These are phyloP conservation scores for Antitrichia curtipendula DNA, from an alignment of 225 moss, liverwort and hornwort genomes.

Conservation along the genomic window DNA sequence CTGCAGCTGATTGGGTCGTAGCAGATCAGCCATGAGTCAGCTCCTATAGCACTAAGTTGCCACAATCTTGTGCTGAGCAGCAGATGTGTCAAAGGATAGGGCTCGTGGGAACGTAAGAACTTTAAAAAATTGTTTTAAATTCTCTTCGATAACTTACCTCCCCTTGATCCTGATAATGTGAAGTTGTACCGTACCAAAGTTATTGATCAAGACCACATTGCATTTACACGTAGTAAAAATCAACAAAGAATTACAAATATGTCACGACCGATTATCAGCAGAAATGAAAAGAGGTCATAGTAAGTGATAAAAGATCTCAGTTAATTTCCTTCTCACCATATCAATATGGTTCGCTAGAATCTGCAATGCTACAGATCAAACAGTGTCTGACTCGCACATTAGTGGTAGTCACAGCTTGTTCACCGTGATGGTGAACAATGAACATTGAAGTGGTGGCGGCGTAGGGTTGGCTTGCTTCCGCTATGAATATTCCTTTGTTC, in stretches of 20 bases:
- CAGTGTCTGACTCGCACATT: background rate
- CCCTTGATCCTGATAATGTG: background rate
- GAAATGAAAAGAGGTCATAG: background rate
- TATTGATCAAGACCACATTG: background rate
- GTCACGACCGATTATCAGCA: background rate
- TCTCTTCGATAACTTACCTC: background rate
- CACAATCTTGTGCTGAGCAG: background rate
- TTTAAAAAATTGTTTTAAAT: background rate
- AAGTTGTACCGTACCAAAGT: background rate
- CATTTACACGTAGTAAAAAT: background rate
- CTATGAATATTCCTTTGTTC: too few species aligned
- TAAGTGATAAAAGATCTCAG: background rate
- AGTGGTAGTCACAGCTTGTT: too few species aligned
- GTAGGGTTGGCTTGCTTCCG: too few species aligned
- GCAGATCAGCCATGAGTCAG: background rate
- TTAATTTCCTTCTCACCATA: background rate
- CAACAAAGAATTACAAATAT: background rate
- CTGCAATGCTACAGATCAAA: background rate
- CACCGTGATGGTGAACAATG: too few species aligned
- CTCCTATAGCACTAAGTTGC: background rate
- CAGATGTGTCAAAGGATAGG: too few species aligned
- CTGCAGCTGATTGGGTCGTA: background rate
- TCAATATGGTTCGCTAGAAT: background rate
- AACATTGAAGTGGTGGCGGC: too few species aligned
- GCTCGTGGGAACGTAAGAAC: background rate